These are phyloP conservation scores for Cutaneotrichosporon sp. DNA, from an alignment of 1,284 basidiomycete genomes.

Conservation along the genomic window DNA sequence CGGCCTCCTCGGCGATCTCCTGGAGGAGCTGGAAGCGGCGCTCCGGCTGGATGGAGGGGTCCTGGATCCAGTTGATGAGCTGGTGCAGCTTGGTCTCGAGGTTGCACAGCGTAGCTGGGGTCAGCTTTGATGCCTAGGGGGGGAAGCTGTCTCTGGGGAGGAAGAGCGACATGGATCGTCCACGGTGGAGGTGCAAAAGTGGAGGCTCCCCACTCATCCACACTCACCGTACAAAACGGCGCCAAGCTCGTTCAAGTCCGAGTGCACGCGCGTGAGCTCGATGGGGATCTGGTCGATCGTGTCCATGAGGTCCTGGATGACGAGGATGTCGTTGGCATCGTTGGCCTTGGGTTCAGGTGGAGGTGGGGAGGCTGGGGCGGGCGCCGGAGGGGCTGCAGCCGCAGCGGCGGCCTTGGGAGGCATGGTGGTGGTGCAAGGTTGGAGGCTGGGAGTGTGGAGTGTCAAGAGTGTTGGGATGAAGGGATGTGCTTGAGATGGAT, in stretches of 20 bases:
- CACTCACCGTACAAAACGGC: slow-evolving; percentile 78
- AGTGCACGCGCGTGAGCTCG: slow-evolving; percentile 91
- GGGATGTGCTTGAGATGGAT: background rate
- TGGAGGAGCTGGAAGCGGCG: slow-evolving; percentile 82
- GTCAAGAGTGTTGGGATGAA: background rate
- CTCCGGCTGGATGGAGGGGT: slow-evolving; percentile 66
- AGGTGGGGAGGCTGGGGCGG: slow-evolving; percentile 59
- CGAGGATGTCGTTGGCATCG: slow-evolving; percentile 50
- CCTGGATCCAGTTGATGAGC: slow-evolving; percentile 73
- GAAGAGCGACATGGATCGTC: background rate
- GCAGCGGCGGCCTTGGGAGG: slow-evolving; percentile 39
- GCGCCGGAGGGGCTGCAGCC: slow-evolving; percentile 8
- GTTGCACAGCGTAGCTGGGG: slow-evolving; percentile 66
- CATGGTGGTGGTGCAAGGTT: slow-evolving; percentile 20
- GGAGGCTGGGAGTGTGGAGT: background rate
- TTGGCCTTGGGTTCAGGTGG: slow-evolving; percentile 59
- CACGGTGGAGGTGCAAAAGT: background rate
- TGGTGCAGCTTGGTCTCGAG: slow-evolving; percentile 75
- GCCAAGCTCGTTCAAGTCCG: slow-evolving; percentile 95
- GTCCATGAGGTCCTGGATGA: slow-evolving; percentile 79
- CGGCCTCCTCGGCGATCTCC: slow-evolving; percentile 91
- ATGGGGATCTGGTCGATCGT: slow-evolving; percentile 90
- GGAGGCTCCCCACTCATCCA: slow-evolving; percentile 1
- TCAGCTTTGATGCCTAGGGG: too few relatives aligned
- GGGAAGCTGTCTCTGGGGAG: background rate